Percentiles rank a stretch among this genome's conserved stretches.
Evolutionary conservation across 768 basidiomycete species (phyloP).

Genomic region (Mycena rebaudengoi): DNA sequence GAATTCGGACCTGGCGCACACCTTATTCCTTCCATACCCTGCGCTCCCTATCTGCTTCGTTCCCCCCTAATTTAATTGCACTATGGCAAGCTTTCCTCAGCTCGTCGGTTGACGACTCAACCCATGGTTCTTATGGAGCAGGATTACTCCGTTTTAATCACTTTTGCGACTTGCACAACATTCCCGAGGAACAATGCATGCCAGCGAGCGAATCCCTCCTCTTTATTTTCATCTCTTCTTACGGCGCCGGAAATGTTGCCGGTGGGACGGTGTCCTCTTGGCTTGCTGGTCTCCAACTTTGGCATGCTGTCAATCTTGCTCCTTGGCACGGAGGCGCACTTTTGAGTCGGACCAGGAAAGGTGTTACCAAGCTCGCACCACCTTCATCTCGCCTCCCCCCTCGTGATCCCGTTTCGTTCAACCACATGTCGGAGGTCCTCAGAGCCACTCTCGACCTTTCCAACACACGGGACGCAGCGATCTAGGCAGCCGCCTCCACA

Average conservation of each 20-base stretch:
- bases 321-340: neutral
- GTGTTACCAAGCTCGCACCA: too few species aligned
- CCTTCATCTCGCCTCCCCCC: neutral
- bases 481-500: too few species aligned
- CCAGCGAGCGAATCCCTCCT: constrained; percentile 39
- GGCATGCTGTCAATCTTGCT: neutral
- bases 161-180: too few species aligned
- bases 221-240: constrained; percentile 36
- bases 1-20: too few species aligned
- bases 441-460: neutral
- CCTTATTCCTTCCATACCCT: neutral
- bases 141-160: constrained; percentile 42
- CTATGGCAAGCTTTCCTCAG: neutral
- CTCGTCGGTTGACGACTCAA: constrained; percentile 20
- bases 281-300: neutral
- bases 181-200: constrained; percentile 35
- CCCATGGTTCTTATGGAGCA: constrained; percentile 37
- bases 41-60: neutral
- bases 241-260: neutral
- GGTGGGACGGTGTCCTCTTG: neutral
- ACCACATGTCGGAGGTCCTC: neutral
- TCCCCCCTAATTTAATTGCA: constrained; percentile 6
- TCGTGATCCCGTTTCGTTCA: neutral
- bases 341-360: neutral
- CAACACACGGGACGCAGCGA: neutral